These are phyloP conservation scores for Xenoacremonium recifei DNA, from an alignment of 2,329 filamentous ascomycete species.

Conservation along the genomic window DNA sequence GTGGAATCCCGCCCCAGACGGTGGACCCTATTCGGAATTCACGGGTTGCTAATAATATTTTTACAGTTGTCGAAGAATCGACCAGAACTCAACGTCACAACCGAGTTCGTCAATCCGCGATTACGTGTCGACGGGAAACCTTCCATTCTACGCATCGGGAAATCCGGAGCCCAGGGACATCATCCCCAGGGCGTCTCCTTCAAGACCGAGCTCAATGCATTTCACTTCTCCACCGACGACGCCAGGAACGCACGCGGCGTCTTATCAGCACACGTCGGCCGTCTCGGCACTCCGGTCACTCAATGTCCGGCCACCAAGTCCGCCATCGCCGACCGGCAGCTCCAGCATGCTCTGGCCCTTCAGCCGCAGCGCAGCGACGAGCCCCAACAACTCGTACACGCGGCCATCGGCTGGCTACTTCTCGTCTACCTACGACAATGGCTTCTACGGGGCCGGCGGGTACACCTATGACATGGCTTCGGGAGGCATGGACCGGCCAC, in stretches of 20 bases:
- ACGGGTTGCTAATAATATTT: conserved; percentile 19
- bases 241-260: conserved; percentile 32
- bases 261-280: conserved; percentile 47
- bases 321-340: conserved; percentile 50
- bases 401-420: conserved; percentile 41
- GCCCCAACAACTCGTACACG: conserved; percentile 52
- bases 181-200: conserved; percentile 62
- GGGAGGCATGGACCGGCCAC: conserved; percentile 49
- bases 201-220: conserved; percentile 55
- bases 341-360: conserved; percentile 53
- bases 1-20: conserved; percentile 27
- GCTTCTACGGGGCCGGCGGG: conserved; percentile 30
- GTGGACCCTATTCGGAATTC: conserved; percentile 14
- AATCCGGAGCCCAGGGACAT: conserved; percentile 59
- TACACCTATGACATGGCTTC: conserved; percentile 37
- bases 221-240: conserved; percentile 53
- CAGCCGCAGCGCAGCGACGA: conserved; percentile 48
- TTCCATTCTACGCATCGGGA: conserved; percentile 45
- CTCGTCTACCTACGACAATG: conserved; percentile 53
- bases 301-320: conserved; percentile 53
- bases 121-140: conserved; percentile 33
- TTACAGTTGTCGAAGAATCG: conserved; percentile 52
- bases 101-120: conserved; percentile 24
- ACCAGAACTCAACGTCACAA: conserved; percentile 41
- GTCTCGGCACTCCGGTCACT: conserved; percentile 56